These are phyloP conservation scores for Leishmania aethiopica DNA, from an alignment of 208 protist genomes.

Conservation along the genomic window DNA sequence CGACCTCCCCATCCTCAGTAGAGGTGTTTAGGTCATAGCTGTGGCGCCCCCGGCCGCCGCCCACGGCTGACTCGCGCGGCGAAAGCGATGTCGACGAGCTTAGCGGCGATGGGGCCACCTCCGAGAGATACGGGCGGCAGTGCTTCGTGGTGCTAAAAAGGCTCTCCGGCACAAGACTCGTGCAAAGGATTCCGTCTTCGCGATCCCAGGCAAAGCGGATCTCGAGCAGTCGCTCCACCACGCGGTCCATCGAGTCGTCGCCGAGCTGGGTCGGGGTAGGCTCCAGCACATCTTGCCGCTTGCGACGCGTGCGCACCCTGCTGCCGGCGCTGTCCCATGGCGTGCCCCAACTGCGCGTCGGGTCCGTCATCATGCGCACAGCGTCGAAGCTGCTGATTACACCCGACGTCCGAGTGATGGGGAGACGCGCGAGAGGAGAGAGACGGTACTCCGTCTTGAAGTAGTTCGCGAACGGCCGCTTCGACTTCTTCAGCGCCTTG, in stretches of 20 bases:
- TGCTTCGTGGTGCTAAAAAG: constrained; percentile 57
- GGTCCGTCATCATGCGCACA: constrained; percentile 68
- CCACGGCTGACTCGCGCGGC: neutral
- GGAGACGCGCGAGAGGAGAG: constrained; percentile 38
- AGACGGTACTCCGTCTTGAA: constrained; percentile 69
- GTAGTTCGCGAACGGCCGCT: constrained; percentile 77
- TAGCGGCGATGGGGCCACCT: constrained; percentile 7
- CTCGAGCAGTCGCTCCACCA: constrained; percentile 65
- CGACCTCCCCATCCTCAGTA: constrained; percentile 16
- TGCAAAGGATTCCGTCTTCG: constrained; percentile 69
- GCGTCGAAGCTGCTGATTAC: constrained; percentile 47
- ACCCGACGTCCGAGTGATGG: constrained; percentile 30
- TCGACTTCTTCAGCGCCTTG: constrained; percentile 74
- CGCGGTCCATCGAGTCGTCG: constrained; percentile 59
- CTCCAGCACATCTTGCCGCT: constrained; percentile 80
- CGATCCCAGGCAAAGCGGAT: constrained; percentile 86
- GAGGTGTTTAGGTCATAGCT: neutral
- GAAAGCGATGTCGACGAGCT: constrained; percentile 8
- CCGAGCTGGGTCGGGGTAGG: constrained; percentile 52
- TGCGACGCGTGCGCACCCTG: constrained; percentile 36
- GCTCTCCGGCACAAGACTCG: constrained; percentile 60
- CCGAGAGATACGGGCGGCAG: constrained; percentile 53
- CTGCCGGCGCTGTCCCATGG: constrained; percentile 59
- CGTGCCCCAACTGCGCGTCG: constrained; percentile 45
- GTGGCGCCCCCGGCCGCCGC: neutral